A percentile compares a stretch with the other conserved stretches of the same genome.
These are phyloP conservation scores for Aspergillus incahuasiensis DNA, from an alignment of 495 filamentous ascomycete species.

Conservation along the genomic window DNA sequence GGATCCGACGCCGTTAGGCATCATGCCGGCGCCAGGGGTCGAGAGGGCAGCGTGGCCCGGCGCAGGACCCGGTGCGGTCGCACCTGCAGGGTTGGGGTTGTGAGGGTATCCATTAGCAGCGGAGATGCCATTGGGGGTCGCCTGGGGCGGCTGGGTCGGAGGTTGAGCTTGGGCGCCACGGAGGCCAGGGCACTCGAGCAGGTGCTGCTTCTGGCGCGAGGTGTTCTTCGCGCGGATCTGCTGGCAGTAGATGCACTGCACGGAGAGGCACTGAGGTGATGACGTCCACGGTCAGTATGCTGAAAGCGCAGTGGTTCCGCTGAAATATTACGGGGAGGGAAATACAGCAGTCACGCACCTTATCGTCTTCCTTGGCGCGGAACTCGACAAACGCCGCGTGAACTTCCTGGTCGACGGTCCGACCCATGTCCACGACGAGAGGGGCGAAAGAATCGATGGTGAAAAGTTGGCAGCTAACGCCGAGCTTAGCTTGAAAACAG, in stretches of 20 bases:
- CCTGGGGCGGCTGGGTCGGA: conserved; percentile 33
- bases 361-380: conserved; percentile 58
- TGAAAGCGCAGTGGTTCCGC: conserved; percentile 12
- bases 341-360: conserved; percentile 49
- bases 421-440: conserved; percentile 44
- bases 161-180: conserved; percentile 43
- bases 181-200: conserved; percentile 51
- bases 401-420: conserved; percentile 54
- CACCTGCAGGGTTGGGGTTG: conserved; percentile 40
- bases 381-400: conserved; percentile 57
- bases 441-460: conserved; percentile 26
- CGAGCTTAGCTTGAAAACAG: conserved; percentile 7
- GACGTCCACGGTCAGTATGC: conserved; percentile 22
- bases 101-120: conserved; percentile 43
- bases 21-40: conserved; percentile 38
- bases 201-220: conserved; percentile 53
- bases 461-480: conserved; percentile 13
- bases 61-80: conserved; percentile 31
- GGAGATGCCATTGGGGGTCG: conserved; percentile 41
- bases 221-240: conserved; percentile 56
- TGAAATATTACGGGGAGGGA: conserved; percentile 46
- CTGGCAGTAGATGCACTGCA: conserved; percentile 57
- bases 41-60: conserved; percentile 30
- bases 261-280: conserved; percentile 47
- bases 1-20: conserved; percentile 44